Percentiles rank a stretch among this genome's conserved stretches.
These are phyloP conservation scores for Gossypium arboreum DNA, from an alignment of 345 rosid genomes.

Conservation along the genomic window DNA sequence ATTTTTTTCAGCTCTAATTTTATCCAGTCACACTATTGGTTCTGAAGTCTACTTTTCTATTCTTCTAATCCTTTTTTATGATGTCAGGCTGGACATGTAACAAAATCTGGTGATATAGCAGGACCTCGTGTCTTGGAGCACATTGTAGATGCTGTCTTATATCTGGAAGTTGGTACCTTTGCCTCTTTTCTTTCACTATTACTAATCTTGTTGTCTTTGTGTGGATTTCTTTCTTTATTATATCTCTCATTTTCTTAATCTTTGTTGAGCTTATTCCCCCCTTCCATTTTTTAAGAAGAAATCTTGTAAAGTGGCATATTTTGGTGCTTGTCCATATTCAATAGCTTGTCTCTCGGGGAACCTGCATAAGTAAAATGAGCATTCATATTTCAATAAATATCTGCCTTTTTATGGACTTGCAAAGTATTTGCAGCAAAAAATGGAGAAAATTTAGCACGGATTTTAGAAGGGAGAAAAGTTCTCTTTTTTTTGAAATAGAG, in stretches of 20 bases:
- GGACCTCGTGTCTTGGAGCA: constrained; percentile 99
- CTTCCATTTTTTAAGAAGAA: neutral
- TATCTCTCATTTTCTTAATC: neutral
- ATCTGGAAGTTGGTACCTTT: constrained; percentile 72
- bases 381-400: neutral
- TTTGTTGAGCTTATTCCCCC: constrained; percentile 1
- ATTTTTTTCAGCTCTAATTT: neutral
- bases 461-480: neutral
- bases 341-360: neutral
- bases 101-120: constrained; percentile 87
- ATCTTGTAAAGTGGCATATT: constrained; percentile 1
- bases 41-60: constrained; percentile 7
- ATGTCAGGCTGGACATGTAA: constrained; percentile 84
- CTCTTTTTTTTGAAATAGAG: neutral
- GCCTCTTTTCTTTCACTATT: constrained; percentile 18
- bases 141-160: constrained; percentile 92
- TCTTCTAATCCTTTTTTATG: constrained; percentile 15
- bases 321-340: neutral
- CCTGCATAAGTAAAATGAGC: neutral
- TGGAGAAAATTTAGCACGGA: neutral
- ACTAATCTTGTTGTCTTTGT: neutral
- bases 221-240: neutral
- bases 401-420: neutral
- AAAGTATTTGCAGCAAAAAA: neutral
- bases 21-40: neutral